A percentile compares a stretch with the other conserved stretches of the same genome.
Conservation (phyloP, 2,329 filamentous ascomycete species). For the Aspergillus novoparasiticus region DNA sequence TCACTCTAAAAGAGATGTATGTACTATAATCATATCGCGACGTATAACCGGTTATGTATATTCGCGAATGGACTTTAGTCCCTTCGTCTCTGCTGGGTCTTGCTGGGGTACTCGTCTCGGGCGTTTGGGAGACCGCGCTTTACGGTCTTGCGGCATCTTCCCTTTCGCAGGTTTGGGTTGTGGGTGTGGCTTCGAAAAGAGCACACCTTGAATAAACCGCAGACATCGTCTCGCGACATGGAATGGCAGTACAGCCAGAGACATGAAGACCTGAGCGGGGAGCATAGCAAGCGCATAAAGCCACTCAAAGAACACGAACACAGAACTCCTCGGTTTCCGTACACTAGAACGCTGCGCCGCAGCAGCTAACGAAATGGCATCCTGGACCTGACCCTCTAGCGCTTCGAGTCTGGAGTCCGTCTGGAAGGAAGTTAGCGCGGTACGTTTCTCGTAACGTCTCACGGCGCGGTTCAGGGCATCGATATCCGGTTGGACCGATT, state of each 20-base stretch:
- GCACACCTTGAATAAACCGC: constrained; percentile 9
- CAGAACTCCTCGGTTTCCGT: constrained; percentile 26
- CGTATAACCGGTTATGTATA: background rate
- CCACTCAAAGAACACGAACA: constrained; percentile 39
- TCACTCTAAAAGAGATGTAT: background rate
- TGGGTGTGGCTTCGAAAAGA: constrained; percentile 4
- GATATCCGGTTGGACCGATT: constrained; percentile 74
- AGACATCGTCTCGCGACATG: constrained; percentile 26
- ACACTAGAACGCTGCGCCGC: constrained; percentile 55
- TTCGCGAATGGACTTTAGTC: constrained; percentile 12
- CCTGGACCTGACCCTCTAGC: constrained; percentile 71
- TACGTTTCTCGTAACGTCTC: constrained; percentile 87
- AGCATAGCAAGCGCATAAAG: constrained; percentile 38
- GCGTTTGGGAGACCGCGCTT: constrained; percentile 4
- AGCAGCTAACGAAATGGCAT: constrained; percentile 78
- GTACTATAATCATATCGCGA: background rate
- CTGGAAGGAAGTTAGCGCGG: constrained; percentile 72
- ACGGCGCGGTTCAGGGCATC: constrained; percentile 88
- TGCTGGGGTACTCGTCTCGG: constrained; percentile 12
- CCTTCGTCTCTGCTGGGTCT: background rate
- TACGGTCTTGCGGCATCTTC: constrained; percentile 21
- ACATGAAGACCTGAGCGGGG: constrained; percentile 36
- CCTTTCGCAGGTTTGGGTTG: constrained; percentile 22
- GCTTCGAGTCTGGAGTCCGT: constrained; percentile 74
- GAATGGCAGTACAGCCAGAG: constrained; percentile 35